These are phyloP conservation scores for Arachnopeziza araneosa DNA, from an alignment of 2,329 filamentous ascomycete genomes.

Conservation along the genomic window DNA sequence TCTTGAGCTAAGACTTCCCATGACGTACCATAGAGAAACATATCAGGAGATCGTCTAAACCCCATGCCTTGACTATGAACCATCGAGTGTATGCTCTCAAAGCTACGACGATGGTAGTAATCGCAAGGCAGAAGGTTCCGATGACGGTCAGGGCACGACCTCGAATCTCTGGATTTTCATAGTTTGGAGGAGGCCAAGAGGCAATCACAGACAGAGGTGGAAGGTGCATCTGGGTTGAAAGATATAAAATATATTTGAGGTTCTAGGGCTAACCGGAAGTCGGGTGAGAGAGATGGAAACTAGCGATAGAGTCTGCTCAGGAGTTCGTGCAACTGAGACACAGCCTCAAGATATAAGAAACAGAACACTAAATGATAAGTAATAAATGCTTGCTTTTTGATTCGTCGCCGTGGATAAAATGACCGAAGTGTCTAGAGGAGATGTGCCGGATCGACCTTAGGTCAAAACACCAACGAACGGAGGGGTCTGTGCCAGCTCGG, in stretches of 20 bases:
- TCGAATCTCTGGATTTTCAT: neutral
- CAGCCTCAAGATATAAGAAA: neutral
- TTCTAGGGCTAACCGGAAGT: neutral
- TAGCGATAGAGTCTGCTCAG: neutral
- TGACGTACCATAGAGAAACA: neutral
- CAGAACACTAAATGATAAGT: neutral
- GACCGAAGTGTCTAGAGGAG: too few species aligned
- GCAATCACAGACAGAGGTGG: neutral
- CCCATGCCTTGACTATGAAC: neutral
- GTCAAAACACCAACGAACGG: neutral
- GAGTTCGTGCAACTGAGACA: neutral
- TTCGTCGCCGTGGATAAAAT: neutral
- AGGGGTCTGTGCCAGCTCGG: neutral
- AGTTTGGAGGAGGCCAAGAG: neutral
- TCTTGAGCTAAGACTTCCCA: neutral
- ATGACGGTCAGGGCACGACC: neutral
- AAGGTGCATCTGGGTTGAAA: neutral
- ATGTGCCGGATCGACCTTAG: neutral
- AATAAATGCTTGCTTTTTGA: neutral
- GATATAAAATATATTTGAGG: neutral
- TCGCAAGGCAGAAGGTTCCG: neutral
- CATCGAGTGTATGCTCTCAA: neutral
- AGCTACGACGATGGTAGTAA: neutral
- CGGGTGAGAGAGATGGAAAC: neutral
- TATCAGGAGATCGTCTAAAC: neutral